A percentile compares a stretch with the other conserved stretches of the same genome.
phyloP scores from a whole-genome alignment of 352 stramenopile genomes.

The Globisporangium splendens region DNA sequence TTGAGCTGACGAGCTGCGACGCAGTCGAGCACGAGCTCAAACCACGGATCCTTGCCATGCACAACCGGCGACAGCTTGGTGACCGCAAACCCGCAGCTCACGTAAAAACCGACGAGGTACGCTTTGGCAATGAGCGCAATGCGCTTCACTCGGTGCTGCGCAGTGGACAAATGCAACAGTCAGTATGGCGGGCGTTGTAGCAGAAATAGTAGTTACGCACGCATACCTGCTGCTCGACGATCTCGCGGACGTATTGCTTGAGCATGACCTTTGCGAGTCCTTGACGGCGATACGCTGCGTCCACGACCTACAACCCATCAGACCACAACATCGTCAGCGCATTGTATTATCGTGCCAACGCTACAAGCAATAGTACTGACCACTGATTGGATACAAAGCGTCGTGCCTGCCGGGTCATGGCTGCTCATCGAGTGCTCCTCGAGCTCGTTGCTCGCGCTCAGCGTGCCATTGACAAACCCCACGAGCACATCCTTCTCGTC shows the following conservation, averaged over 20 bases:
- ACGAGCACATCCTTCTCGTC: conserved; percentile 44
- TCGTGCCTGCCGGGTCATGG: conserved; percentile 67
- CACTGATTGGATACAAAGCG: conserved; percentile 90
- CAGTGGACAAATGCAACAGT: no score
- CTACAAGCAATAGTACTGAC: no score
- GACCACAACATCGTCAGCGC: no score
- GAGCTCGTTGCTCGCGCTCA: conserved; percentile 46
- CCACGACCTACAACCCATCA: conserved; percentile 32
- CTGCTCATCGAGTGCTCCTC: conserved; percentile 66
- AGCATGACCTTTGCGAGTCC: conserved; percentile 83
- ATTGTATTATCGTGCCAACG: no score
- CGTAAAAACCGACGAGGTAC: conserved; percentile 81
- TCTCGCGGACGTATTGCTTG: conserved; percentile 66
- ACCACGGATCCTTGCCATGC: conserved; percentile 82
- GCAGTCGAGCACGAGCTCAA: conserved; percentile 67
- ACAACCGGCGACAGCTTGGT: conserved; percentile 61
- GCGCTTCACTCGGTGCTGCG: no score
- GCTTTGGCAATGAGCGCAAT: conserved; percentile 85
- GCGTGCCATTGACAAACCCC: conserved; percentile 89
- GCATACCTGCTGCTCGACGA: conserved; percentile 34
- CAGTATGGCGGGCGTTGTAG: no score
- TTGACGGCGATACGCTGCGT: conserved; percentile 54
- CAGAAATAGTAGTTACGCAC: no score
- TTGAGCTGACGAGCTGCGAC: conserved; percentile 22
- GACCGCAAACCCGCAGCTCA: conserved; percentile 73